These are phyloP conservation scores for Thelephora ganbajun DNA, from an alignment of 768 basidiomycete species.

Conservation along the genomic window DNA sequence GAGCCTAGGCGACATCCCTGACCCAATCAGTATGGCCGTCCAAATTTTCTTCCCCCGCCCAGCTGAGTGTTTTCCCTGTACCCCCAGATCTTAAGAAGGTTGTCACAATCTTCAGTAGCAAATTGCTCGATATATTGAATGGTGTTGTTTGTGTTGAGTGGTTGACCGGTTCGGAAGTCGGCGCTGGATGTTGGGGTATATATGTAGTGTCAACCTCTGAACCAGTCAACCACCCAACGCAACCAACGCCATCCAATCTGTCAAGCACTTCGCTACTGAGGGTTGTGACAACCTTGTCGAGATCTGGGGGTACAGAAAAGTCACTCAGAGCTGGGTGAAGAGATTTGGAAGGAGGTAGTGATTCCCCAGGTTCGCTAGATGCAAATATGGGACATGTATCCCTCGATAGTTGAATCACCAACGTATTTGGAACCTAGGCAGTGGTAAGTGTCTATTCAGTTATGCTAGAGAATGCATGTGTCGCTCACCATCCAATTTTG, in stretches of 20 bases:
- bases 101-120: slow-evolving; percentile 92
- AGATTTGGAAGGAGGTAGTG: slow-evolving; percentile 85
- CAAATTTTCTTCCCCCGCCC: slow-evolving; percentile 82
- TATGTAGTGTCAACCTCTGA: not conserved
- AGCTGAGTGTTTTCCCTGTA: slow-evolving; percentile 81
- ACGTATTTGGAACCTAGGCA: too few species aligned
- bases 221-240: slow-evolving; percentile 24
- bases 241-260: slow-evolving; percentile 26
- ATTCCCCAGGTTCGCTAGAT: too few species aligned
- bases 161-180: slow-evolving; percentile 23
- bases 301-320: slow-evolving; percentile 86
- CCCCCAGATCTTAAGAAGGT: slow-evolving; percentile 87
- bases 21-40: slow-evolving; percentile 97
- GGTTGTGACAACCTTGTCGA: slow-evolving; percentile 94
- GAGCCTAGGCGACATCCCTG: slow-evolving; percentile 97
- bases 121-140: slow-evolving; percentile 67
- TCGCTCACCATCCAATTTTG: too few species aligned
- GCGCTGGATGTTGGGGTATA: slow-evolving; percentile 40
- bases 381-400: too few species aligned
- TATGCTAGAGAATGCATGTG: too few species aligned
- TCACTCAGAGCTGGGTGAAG: slow-evolving; percentile 78
- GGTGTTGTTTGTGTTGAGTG: slow-evolving; percentile 13
- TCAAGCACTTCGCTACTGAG: slow-evolving; percentile 89
- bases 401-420: too few species aligned
- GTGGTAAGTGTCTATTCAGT: too few species aligned